Percentiles rank a stretch among this genome's conserved stretches.
These are phyloP conservation scores for Hypomyces perniciosus DNA, from an alignment of 2,329 filamentous ascomycete species.

Conservation along the genomic window DNA sequence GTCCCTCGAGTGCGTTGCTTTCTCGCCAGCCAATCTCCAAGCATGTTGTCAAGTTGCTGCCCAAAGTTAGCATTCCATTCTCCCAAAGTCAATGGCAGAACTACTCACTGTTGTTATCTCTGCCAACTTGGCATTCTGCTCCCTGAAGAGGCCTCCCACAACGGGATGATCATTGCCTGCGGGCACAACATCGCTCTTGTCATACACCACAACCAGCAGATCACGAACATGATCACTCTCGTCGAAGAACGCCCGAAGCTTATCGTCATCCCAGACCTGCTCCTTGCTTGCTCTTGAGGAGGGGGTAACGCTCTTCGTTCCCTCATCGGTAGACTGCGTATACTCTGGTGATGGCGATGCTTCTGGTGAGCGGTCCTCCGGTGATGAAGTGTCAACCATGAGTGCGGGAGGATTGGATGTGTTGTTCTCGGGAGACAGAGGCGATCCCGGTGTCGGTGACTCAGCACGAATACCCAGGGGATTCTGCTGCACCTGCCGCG, in stretches of 20 bases:
- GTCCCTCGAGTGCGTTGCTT: slow-evolving; percentile 56
- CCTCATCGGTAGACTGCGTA: slow-evolving; percentile 40
- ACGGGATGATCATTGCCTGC: slow-evolving; percentile 81
- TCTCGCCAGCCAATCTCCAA: slow-evolving; percentile 73
- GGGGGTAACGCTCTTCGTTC: slow-evolving; percentile 30
- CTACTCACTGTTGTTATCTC: slow-evolving; percentile 71
- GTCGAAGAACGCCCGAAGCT: slow-evolving; percentile 83
- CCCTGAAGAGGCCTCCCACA: slow-evolving; percentile 71
- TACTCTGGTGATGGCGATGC: slow-evolving; percentile 61
- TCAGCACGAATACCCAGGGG: slow-evolving; percentile 18
- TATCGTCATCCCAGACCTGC: slow-evolving; percentile 77
- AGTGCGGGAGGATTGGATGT: slow-evolving; percentile 57
- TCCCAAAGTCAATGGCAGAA: too few relatives aligned
- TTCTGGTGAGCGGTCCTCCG: slow-evolving; percentile 58
- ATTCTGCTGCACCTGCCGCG: slow-evolving; percentile 13
- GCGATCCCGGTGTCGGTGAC: slow-evolving; percentile 1
- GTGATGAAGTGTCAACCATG: slow-evolving; percentile 64
- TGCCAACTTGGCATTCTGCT: slow-evolving; percentile 78
- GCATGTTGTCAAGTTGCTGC: slow-evolving; percentile 77
- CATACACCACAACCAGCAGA: slow-evolving; percentile 84
- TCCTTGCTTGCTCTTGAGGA: slow-evolving; percentile 27
- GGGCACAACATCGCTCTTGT: slow-evolving; percentile 77
- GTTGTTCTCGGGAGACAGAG: slow-evolving; percentile 22
- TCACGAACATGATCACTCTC: slow-evolving; percentile 85
- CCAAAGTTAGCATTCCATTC: slow-evolving; percentile 14